Conservation (phyloP, 2,329 filamentous ascomycete genomes). For the Phoma sp. region DNA sequence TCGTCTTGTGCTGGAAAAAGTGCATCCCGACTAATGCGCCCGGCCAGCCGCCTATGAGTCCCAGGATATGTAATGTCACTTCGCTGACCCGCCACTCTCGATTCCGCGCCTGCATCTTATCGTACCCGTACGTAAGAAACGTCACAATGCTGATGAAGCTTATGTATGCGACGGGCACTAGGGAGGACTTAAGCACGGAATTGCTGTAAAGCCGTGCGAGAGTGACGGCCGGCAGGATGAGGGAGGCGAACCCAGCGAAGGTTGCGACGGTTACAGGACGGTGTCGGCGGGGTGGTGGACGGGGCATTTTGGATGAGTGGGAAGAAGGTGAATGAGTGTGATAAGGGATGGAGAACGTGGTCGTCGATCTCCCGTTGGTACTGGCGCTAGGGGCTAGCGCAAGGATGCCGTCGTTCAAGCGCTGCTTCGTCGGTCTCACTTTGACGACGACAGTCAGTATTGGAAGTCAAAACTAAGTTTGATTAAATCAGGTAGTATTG, state of each 20-base stretch:
- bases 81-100: conserved; percentile 44
- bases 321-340: background rate
- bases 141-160: conserved; percentile 31
- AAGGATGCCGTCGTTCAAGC: too few species aligned
- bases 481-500: too few species aligned
- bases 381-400: background rate
- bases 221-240: conserved; percentile 65
- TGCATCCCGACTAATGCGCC: conserved; percentile 44
- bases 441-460: too few species aligned
- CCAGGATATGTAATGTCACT: conserved; percentile 38
- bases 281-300: conserved; percentile 23
- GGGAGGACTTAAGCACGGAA: conserved; percentile 16
- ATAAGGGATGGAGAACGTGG: background rate
- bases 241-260: conserved; percentile 28
- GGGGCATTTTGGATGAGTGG: conserved; percentile 14
- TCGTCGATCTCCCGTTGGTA: background rate
- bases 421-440: too few species aligned
- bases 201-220: conserved; percentile 48
- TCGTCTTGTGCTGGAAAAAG: conserved; percentile 49
- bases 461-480: too few species aligned
- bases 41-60: conserved; percentile 44
- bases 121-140: conserved; percentile 45
- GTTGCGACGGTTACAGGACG: conserved; percentile 39
- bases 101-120: conserved; percentile 46
- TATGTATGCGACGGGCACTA: conserved; percentile 28